Evolutionary conservation across 1,284 basidiomycete genomes (phyloP).

Genomic region (Ganoderma resinaceum): DNA sequence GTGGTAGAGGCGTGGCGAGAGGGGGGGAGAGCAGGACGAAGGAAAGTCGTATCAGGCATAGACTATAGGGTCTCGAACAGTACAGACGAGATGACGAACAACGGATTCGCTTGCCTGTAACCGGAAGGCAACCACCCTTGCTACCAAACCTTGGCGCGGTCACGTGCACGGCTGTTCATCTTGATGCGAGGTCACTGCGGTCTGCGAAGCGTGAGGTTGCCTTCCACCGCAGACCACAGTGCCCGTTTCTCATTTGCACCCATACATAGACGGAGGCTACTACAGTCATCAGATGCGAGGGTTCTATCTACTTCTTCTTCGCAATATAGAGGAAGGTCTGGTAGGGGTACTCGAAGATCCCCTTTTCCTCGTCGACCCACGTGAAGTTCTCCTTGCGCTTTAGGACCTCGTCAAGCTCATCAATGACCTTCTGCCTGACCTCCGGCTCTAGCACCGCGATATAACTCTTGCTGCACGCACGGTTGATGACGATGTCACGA

Average conservation of each 20-base stretch:
- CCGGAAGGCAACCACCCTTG: no score
- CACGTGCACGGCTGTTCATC: constrained; percentile 23
- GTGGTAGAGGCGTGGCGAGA: background rate
- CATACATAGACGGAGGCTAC: background rate
- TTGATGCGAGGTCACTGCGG: background rate
- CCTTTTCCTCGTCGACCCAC: constrained; percentile 57
- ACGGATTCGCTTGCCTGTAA: background rate
- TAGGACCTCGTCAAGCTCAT: constrained; percentile 58
- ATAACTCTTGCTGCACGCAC: constrained; percentile 79
- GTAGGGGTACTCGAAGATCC: constrained; percentile 63
- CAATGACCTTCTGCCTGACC: constrained; percentile 56
- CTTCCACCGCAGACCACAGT: background rate
- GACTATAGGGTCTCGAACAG: constrained; percentile 2
- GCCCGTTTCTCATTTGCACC: background rate
- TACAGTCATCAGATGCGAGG: background rate
- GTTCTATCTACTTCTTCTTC: constrained; percentile 44
- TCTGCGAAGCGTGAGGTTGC: background rate
- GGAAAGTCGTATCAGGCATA: constrained; percentile 8
- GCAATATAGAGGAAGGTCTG: constrained; percentile 52
- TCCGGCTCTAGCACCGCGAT: constrained; percentile 63
- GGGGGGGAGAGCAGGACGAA: no score
- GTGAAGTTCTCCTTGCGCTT: constrained; percentile 48
- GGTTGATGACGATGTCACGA: constrained; percentile 58
- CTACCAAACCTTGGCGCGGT: constrained; percentile 28
- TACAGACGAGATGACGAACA: constrained; percentile 1